phyloP scores from a whole-genome alignment of 2,329 filamentous ascomycete species.

The Parastagonospora avenae region DNA sequence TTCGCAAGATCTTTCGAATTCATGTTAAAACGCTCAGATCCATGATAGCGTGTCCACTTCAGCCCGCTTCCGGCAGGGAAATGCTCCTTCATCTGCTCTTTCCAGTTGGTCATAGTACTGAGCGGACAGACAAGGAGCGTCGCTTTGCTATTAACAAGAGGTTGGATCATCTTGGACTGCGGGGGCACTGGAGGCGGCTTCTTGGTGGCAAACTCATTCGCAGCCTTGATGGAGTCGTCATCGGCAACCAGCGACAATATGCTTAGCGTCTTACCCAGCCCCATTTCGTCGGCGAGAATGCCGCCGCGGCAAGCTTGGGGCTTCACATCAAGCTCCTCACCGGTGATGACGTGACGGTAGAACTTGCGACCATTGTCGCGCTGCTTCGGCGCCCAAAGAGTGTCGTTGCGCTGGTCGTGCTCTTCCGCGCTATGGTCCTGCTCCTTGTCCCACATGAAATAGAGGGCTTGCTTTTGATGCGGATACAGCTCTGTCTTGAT shows the following conservation, averaged over 20 bases:
- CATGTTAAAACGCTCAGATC: slow-evolving; percentile 71
- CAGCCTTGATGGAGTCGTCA: slow-evolving; percentile 61
- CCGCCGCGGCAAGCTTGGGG: slow-evolving; percentile 50
- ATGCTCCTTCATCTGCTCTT: slow-evolving; percentile 86
- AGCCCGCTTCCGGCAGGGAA: slow-evolving; percentile 63
- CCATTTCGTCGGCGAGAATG: slow-evolving; percentile 59
- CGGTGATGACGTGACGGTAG: slow-evolving; percentile 87
- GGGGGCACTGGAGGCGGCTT: slow-evolving; percentile 48
- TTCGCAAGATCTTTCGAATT: slow-evolving; percentile 65
- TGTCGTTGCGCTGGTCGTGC: slow-evolving; percentile 68
- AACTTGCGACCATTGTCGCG: slow-evolving; percentile 62
- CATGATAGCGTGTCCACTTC: slow-evolving; percentile 85
- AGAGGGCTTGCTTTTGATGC: slow-evolving; percentile 89
- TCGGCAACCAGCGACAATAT: slow-evolving; percentile 77
- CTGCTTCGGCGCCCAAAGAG: slow-evolving; percentile 75
- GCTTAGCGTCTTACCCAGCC: slow-evolving; percentile 66
- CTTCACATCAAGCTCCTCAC: slow-evolving; percentile 45
- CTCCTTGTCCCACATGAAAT: slow-evolving; percentile 84
- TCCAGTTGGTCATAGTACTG: slow-evolving; percentile 93
- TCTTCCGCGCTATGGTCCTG: slow-evolving; percentile 64
- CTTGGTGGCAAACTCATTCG: slow-evolving; percentile 64
- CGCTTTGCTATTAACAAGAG: slow-evolving; percentile 70
- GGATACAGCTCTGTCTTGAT: slow-evolving; percentile 70
- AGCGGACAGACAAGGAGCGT: slow-evolving; percentile 89
- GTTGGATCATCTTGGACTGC: slow-evolving; percentile 11